Base-by-base conservation (phyloP, 139 green algal species). In the Bryopsis sp. region DNA sequence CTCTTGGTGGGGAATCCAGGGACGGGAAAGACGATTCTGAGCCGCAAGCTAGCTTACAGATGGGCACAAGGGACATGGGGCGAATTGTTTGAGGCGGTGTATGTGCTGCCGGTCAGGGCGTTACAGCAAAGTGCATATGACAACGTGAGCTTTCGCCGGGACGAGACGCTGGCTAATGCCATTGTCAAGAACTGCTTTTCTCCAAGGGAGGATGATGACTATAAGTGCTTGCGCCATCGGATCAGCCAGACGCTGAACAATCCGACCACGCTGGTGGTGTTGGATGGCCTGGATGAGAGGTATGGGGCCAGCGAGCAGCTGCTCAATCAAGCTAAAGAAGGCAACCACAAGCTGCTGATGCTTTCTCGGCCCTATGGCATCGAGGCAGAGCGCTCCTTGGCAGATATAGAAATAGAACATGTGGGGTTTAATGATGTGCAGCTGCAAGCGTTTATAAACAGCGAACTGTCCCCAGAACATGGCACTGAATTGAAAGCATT, bases 261-360 rank as follows among this genome's bases (percentile, higher is more conserved):
- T 5, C 11, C 31, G 8, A 46, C 58, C 15, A 65, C 58, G 7
- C 58, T 65, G 26, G 6, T 65, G 7, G 43, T 65, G 4, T 5
- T 65, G 3, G 58, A 65, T 22, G 58, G 58, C 6, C 24, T 65
- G 24, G 58, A 65, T 43, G 58, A 39, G 58, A 22, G 29, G n/a
- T 8, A 43, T 43, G 58, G 15, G 15, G 43, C 43, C 11, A 26
- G 43, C 19, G 43, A 50, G 19, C 15, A 50, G 43, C 11, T 50
- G 11, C 19, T 50, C 15, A 11, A 50, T 50, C 43, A 50, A 50
- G 43, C 43, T 26, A 50, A 50, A 19, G 11, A 50, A 26, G 43
- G 43, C 11, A 19, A 50, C 19, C 11, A 11, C 11, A 26, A 11
- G 43, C 19, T 65, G 6, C 58, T 65, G 7, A 8, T 65, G 6